Percentiles rank a stretch among this genome's conserved stretches.
Conservation (phyloP, 208 protist species). For the Trypanosoma boissoni region DNA sequence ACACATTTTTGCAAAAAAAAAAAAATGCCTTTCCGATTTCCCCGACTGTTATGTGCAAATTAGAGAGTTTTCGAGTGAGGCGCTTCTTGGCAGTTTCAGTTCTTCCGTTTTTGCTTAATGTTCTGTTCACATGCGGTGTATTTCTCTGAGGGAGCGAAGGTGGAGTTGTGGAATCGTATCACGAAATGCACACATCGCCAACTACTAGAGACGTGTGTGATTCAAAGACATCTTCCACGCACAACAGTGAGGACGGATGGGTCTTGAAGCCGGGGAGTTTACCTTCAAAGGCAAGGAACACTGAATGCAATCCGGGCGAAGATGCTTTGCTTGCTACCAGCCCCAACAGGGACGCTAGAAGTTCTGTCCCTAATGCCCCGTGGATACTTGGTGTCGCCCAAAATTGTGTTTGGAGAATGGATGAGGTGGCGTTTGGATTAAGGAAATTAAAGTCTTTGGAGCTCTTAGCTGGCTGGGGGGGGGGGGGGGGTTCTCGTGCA, state of each 20-base stretch:
- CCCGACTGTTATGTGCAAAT: no score
- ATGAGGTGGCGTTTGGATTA: constrained; percentile 26
- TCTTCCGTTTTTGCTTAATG: not conserved
- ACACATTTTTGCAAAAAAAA: no score
- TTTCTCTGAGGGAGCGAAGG: not conserved
- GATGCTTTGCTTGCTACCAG: not conserved
- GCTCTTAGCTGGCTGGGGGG: constrained; percentile 15
- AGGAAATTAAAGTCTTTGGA: constrained; percentile 19
- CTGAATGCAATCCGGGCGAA: constrained; percentile 21
- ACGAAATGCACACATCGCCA: no score
- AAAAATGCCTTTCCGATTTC: no score
- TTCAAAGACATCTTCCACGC: not conserved
- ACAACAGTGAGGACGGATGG: constrained; percentile 1
- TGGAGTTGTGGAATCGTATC: no score
- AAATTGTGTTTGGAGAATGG: constrained; percentile 15
- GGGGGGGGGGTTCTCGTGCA: constrained; percentile 15
- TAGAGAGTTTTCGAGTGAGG: not conserved
- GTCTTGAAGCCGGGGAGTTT: not conserved
- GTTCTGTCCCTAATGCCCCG: constrained; percentile 17
- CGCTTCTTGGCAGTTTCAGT: not conserved
- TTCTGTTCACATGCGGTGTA: not conserved
- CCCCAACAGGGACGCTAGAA: constrained; percentile 13
- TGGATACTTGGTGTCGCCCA: constrained; percentile 10
- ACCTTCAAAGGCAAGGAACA: constrained; percentile 9
- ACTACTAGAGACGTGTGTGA: no score